Percentiles rank a stretch among this genome's conserved stretches.
Conservation (phyloP, 352 stramenopile genomes). For the Globisporangium abappressorium region DNA sequence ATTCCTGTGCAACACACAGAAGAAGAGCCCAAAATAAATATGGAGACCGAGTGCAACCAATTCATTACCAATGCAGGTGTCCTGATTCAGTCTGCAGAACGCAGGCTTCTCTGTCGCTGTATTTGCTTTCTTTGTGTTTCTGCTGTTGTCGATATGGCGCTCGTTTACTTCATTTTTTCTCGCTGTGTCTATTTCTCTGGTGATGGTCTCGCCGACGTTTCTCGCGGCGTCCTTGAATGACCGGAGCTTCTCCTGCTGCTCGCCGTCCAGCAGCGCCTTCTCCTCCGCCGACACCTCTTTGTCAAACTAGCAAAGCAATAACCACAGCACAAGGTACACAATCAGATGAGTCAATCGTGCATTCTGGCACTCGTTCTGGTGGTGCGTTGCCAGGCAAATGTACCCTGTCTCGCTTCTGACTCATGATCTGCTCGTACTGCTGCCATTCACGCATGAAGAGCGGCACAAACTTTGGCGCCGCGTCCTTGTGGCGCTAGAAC, state of each 20-base stretch:
- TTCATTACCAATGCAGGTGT: too few relatives aligned
- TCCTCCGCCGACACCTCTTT: slow-evolving; percentile 61
- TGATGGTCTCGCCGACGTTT: slow-evolving; percentile 62
- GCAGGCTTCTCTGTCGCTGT: too few relatives aligned
- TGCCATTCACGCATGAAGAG: slow-evolving; percentile 79
- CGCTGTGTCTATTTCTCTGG: slow-evolving; percentile 14
- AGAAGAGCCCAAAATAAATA: too few relatives aligned
- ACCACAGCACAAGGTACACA: not conserved
- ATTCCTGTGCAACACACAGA: too few relatives aligned
- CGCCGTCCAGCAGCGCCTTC: slow-evolving; percentile 50
- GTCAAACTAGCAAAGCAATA: slow-evolving; percentile 40
- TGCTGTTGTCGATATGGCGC: not conserved
- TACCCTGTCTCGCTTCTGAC: slow-evolving; percentile 46
- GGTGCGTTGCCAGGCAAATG: not conserved
- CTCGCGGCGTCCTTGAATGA: slow-evolving; percentile 71
- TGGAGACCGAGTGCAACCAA: too few relatives aligned
- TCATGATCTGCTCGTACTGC: slow-evolving; percentile 59
- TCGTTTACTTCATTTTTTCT: not conserved
- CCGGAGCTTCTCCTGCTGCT: slow-evolving; percentile 68
- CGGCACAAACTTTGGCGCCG: slow-evolving; percentile 69
- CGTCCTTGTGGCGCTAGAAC: slow-evolving; percentile 82
- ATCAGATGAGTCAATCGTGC: not conserved
- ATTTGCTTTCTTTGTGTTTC: not conserved
- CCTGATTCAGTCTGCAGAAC: too few relatives aligned
- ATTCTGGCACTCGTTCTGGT: not conserved